These are phyloP conservation scores for Aspergillus japonicus DNA, from an alignment of 2,329 filamentous ascomycete genomes.

Conservation along the genomic window DNA sequence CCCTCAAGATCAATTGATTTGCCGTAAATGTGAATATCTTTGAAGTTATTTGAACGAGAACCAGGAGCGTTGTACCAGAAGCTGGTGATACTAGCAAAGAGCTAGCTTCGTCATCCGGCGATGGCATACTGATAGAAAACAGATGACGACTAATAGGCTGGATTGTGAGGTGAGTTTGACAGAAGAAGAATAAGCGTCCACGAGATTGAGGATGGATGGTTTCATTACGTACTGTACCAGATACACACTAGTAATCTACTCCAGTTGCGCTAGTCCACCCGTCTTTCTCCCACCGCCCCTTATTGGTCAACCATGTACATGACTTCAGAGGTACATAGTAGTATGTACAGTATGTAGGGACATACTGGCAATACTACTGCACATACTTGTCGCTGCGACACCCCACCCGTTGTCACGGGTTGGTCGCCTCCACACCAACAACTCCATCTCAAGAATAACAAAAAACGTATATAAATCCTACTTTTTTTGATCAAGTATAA, in stretches of 20 bases:
- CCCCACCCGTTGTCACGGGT: no score
- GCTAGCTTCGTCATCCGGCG: constrained; percentile 19
- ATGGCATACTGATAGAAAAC: constrained; percentile 16
- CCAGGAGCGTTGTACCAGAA: constrained; percentile 78
- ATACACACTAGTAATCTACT: neutral
- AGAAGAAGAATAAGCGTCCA: neutral
- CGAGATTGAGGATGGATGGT: neutral
- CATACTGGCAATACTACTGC: no score
- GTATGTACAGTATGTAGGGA: no score
- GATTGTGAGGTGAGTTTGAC: neutral
- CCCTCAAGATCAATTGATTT: constrained; percentile 87
- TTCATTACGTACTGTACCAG: neutral
- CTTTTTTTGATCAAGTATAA: no score
- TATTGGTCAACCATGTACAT: neutral
- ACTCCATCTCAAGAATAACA: no score
- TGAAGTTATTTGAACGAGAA: constrained; percentile 83
- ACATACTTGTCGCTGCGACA: no score
- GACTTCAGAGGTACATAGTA: no score
- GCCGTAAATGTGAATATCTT: constrained; percentile 84
- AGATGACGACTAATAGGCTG: neutral
- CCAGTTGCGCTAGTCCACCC: neutral
- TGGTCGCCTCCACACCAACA: no score
- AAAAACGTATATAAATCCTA: no score
- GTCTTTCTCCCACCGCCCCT: neutral
- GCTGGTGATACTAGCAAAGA: constrained; percentile 43